These are phyloP conservation scores for Penicillium sp. DNA, from an alignment of 2,329 filamentous ascomycete species.

Conservation along the genomic window DNA sequence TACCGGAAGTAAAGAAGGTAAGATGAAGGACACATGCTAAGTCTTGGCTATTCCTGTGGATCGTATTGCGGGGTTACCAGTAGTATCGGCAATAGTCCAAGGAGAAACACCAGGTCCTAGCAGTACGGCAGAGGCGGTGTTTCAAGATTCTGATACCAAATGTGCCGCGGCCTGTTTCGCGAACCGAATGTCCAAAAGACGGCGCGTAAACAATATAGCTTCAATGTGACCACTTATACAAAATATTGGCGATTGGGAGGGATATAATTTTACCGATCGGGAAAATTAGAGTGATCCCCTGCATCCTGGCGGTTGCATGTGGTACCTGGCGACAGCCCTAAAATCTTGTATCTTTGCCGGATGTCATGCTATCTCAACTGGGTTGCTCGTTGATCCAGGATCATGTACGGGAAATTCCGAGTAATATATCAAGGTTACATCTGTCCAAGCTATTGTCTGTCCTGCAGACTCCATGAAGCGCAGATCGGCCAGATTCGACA, in stretches of 20 bases:
- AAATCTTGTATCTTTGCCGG: background rate
- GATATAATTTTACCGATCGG: background rate
- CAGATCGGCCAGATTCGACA: background rate
- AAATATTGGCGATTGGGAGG: background rate
- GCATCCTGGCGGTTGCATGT: background rate
- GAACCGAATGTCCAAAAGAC: background rate
- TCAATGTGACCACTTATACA: background rate
- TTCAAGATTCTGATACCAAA: background rate
- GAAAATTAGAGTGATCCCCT: background rate
- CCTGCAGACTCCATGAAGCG: background rate
- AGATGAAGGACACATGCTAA: conserved; percentile 7
- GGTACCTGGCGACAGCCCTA: background rate
- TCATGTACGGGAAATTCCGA: background rate
- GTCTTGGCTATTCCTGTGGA: conserved; percentile 6
- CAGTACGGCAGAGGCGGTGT: background rate
- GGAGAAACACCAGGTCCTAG: background rate
- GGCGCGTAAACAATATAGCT: background rate
- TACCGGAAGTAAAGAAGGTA: conserved; percentile 1
- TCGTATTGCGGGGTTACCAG: background rate
- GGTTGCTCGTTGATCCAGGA: background rate
- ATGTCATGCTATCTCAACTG: background rate
- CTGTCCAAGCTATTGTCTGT: background rate
- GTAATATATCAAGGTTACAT: background rate
- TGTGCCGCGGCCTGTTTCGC: background rate
- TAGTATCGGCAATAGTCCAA: background rate